phyloP scores from a whole-genome alignment of 306 rosid species.

The Vicia villosa region DNA sequence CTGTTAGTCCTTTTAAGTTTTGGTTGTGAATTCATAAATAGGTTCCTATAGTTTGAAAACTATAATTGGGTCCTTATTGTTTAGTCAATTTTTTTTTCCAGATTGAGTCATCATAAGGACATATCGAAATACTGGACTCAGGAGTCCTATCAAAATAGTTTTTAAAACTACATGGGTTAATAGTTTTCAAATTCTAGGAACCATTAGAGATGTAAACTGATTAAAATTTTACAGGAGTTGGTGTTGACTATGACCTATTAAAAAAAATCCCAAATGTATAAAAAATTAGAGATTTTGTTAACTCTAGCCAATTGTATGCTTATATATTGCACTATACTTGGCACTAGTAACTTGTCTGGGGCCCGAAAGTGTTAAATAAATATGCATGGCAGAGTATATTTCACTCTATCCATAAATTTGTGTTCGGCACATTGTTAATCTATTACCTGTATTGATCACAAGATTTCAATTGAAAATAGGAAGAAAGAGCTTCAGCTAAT shows the following conservation, averaged over 20 bases:
- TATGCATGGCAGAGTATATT: conserved; percentile 17
- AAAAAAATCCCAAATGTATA: conserved; percentile 4
- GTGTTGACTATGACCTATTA: conserved; percentile 9
- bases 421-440: conserved; percentile 22
- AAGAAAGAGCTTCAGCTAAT: conserved; percentile 77
- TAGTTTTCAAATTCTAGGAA: conserved; percentile 18
- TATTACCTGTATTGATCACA: conserved; percentile 34
- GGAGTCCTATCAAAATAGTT: neutral
- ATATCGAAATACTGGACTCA: conserved; percentile 9
- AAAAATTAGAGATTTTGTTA: neutral
- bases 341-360: conserved; percentile 27
- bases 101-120: conserved; percentile 9
- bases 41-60: conserved; percentile 25
- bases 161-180: neutral
- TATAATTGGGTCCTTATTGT: conserved; percentile 10
- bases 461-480: conserved; percentile 57
- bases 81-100: neutral
- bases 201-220: conserved; percentile 18
- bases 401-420: conserved; percentile 25
- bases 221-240: conserved; percentile 7
- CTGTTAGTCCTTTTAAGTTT: conserved; percentile 1
- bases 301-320: conserved; percentile 11
- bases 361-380: conserved; percentile 24
- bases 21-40: conserved; percentile 8
- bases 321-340: conserved; percentile 12